Conservation (phyloP, 345 rosid species). For the Angophora floribunda region DNA sequence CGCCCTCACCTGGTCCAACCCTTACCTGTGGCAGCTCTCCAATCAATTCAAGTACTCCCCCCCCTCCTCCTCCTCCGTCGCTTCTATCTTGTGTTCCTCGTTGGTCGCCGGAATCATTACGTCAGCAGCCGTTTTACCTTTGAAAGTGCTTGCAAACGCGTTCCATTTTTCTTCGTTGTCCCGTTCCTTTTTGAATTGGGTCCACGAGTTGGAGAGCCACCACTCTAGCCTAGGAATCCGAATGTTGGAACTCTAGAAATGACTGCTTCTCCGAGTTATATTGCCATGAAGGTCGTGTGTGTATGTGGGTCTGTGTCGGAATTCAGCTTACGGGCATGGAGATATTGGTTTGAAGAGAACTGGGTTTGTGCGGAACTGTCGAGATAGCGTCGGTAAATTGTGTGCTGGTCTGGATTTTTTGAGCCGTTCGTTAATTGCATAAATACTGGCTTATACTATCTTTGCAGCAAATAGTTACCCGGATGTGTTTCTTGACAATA, state of each 20-base stretch:
- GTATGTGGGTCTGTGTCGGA: not conserved
- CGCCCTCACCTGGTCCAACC: constrained; percentile 46
- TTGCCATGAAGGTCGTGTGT: not conserved
- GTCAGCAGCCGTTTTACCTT: not conserved
- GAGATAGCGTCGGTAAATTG: not conserved
- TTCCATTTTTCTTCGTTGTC: not conserved
- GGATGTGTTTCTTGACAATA: not conserved
- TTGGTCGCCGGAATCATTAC: not conserved
- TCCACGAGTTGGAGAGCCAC: not conserved
- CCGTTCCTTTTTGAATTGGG: not conserved
- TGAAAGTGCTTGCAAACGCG: not conserved
- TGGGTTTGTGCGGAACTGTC: not conserved
- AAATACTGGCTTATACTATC: not conserved
- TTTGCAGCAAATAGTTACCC: not conserved
- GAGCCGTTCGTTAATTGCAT: not conserved
- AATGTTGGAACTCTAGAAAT: not conserved
- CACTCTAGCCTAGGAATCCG: not conserved
- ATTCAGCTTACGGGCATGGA: not conserved
- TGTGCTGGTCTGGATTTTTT: not conserved
- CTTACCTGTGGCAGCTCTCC: constrained; percentile 80
- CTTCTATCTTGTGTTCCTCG: not conserved
- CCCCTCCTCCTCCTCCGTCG: not conserved
- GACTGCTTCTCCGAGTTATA: not conserved
- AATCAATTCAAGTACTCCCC: constrained; percentile 55
- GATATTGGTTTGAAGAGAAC: not conserved